phyloP scores from a whole-genome alignment of 2,329 filamentous ascomycete species.

The Decorospora gaudefroyi region DNA sequence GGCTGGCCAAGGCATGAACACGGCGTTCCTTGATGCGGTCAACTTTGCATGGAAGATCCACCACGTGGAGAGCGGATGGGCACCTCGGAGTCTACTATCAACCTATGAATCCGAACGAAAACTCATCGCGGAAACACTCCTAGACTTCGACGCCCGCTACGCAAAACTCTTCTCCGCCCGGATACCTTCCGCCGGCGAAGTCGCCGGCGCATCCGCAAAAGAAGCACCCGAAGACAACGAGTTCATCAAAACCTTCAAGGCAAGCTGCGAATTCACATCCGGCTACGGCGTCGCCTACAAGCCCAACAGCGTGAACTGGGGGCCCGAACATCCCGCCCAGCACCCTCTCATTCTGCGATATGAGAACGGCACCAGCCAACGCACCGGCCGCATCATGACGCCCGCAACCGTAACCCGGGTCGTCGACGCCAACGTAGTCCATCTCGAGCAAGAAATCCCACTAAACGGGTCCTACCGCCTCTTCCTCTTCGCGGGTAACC shows the following conservation, averaged over 20 bases:
- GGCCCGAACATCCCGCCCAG: constrained; percentile 69
- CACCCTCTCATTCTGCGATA: constrained; percentile 70
- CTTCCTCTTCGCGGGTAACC: constrained; percentile 80
- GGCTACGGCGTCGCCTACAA: constrained; percentile 89
- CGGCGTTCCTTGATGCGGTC: constrained; percentile 66
- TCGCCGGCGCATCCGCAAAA: constrained; percentile 62
- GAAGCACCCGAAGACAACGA: constrained; percentile 63
- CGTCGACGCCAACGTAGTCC: constrained; percentile 85
- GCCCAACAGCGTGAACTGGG: constrained; percentile 84
- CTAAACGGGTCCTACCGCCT: constrained; percentile 86
- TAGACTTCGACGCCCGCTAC: constrained; percentile 87
- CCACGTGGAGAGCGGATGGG: constrained; percentile 82
- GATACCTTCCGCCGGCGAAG: constrained; percentile 72
- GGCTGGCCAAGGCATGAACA: constrained; percentile 68
- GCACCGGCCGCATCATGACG: constrained; percentile 74
- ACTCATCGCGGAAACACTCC: constrained; percentile 78
- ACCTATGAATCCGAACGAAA: constrained; percentile 89
- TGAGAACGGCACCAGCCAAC: constrained; percentile 60
- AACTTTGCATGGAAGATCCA: constrained; percentile 98
- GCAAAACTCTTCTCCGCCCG: constrained; percentile 86
- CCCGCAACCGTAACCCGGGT: constrained; percentile 84
- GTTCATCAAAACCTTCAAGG: constrained; percentile 89
- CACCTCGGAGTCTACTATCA: constrained; percentile 71
- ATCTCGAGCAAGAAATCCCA: constrained; percentile 87
- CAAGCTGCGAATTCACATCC: constrained; percentile 87